These are phyloP conservation scores for Fusarium tjaetaba DNA, from an alignment of 2,329 filamentous ascomycete genomes.

Conservation along the genomic window DNA sequence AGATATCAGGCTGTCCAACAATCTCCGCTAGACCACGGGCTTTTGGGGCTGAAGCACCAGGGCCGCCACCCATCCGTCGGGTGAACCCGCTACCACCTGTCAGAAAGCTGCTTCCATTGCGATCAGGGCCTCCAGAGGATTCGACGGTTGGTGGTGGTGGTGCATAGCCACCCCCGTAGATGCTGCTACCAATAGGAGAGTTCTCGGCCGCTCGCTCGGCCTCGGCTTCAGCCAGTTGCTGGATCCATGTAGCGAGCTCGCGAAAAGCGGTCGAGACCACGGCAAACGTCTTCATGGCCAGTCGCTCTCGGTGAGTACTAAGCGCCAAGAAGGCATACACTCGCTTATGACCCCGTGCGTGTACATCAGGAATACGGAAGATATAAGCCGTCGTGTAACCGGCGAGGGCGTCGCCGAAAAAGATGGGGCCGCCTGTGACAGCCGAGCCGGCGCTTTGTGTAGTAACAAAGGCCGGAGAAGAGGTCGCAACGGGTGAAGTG, in stretches of 20 bases:
- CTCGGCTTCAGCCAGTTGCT: constrained; percentile 70
- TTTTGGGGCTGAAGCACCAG: constrained; percentile 65
- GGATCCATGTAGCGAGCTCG: constrained; percentile 73
- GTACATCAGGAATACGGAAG: constrained; percentile 74
- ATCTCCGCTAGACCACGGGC: constrained; percentile 72
- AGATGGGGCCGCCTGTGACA: constrained; percentile 71
- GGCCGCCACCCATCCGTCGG: constrained; percentile 66
- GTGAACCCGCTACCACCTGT: constrained; percentile 66
- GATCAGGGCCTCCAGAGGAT: constrained; percentile 48
- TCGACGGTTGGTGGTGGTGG: constrained; percentile 45
- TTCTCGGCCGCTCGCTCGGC: constrained; percentile 65
- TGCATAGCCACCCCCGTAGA: constrained; percentile 50
- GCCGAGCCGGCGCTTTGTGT: constrained; percentile 64
- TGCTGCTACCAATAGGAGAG: constrained; percentile 52
- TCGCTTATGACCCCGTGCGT: constrained; percentile 74
- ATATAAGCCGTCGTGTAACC: constrained; percentile 77
- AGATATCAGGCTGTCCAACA: constrained; percentile 73
- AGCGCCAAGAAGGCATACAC: constrained; percentile 75
- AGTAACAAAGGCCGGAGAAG: constrained; percentile 63
- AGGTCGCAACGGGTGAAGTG: constrained; percentile 49
- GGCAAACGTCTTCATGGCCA: constrained; percentile 73
- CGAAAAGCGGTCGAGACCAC: constrained; percentile 70
- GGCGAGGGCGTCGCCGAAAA: constrained; percentile 72
- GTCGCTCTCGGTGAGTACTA: constrained; percentile 71
- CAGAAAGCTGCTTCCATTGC: constrained; percentile 65